phyloP scores from a whole-genome alignment of 140 eudicot genomes.

The Anethum foeniculum region DNA sequence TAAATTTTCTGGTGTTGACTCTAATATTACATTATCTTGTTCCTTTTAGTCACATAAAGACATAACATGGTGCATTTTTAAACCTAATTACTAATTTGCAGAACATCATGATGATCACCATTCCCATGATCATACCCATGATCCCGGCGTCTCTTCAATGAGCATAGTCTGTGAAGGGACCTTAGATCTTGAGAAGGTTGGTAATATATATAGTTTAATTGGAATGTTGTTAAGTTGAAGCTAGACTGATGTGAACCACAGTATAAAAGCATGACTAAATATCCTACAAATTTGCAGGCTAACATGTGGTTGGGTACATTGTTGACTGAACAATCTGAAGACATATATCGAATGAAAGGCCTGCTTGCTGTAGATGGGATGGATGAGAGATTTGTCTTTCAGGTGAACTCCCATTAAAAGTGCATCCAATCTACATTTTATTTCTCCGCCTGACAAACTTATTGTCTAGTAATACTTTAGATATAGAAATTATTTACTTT shows the following conservation, averaged over 20 bases:
- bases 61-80: neutral
- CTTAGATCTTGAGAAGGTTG: conserved; percentile 90
- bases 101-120: conserved; percentile 67
- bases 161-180: conserved; percentile 96
- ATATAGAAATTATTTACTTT: neutral
- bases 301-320: conserved; percentile 91
- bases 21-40: neutral
- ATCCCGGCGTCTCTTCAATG: conserved; percentile 95
- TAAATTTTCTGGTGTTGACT: neutral
- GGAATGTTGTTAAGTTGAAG: neutral
- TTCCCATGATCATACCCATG: conserved; percentile 82
- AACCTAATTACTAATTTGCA: conserved; percentile 17
- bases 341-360: conserved; percentile 97
- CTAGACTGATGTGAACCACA: neutral
- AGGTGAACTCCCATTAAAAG: conserved; percentile 40
- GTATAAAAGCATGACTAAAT: neutral
- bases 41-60: neutral
- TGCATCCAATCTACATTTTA: neutral
- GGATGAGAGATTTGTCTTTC: conserved; percentile 96
- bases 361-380: conserved; percentile 82
- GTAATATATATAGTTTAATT: conserved; percentile 5
- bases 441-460: neutral
- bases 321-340: conserved; percentile 78
- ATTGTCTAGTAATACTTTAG: neutral
- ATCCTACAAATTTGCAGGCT: conserved; percentile 47